Evolutionary conservation across 2,329 filamentous ascomycete species (phyloP).

Genomic region (Dactylonectria macrodidyma): DNA sequence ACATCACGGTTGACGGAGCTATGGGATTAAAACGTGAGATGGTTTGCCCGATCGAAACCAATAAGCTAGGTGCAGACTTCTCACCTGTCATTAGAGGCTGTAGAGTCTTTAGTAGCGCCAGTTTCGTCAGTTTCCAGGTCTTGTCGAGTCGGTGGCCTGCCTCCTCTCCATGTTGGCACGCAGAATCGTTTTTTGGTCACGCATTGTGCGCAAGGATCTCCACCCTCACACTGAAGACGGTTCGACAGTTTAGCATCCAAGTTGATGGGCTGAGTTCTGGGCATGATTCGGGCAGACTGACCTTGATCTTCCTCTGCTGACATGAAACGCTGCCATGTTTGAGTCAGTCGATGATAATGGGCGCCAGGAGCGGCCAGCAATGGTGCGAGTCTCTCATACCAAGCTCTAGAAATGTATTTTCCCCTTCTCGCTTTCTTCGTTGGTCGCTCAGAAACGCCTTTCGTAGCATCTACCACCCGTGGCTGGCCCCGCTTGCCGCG

Average conservation of each 20-base stretch:
- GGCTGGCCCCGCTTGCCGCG: conserved; percentile 5
- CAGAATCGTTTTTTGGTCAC: conserved; percentile 31
- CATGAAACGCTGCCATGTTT: neutral
- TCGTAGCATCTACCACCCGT: neutral
- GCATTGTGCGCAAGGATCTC: conserved; percentile 36
- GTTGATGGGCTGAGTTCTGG: neutral
- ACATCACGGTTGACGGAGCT: conserved; percentile 16
- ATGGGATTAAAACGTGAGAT: neutral
- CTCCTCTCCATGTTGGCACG: conserved; percentile 22
- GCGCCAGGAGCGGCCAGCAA: neutral
- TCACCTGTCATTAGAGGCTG: neutral
- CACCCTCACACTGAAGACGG: conserved; percentile 33
- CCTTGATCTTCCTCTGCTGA: conserved; percentile 5
- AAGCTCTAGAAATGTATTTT: neutral
- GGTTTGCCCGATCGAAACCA: neutral
- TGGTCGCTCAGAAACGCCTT: conserved; percentile 7
- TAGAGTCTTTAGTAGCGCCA: neutral
- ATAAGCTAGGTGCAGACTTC: neutral
- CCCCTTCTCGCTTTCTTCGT: neutral
- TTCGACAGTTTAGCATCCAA: neutral
- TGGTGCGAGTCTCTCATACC: neutral
- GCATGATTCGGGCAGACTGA: neutral
- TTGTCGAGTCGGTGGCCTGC: conserved; percentile 14
- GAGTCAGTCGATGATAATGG: neutral
- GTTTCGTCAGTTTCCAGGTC: neutral